phyloP scores from a whole-genome alignment of 495 filamentous ascomycete genomes.

The Talaromyces nanjingensis region DNA sequence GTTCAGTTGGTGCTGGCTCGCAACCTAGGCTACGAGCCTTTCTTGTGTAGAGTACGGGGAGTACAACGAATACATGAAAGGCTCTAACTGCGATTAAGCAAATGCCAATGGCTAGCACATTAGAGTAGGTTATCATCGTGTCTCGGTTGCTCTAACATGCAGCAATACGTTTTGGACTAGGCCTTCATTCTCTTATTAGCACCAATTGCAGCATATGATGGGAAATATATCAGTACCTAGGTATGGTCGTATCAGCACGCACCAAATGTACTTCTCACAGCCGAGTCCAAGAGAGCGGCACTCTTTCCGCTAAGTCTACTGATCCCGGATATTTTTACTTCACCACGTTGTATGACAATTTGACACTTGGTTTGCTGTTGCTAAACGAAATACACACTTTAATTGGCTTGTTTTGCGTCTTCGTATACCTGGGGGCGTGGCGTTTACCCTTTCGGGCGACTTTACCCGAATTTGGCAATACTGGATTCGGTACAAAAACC shows the following conservation, averaged over 20 bases:
- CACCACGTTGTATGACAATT: too few relatives aligned
- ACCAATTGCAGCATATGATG: not conserved
- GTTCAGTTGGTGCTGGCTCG: slow-evolving; percentile 7
- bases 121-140: not conserved
- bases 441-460: not conserved
- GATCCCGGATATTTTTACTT: too few relatives aligned
- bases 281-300: too few relatives aligned
- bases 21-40: slow-evolving; percentile 26
- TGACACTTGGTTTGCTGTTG: too few relatives aligned
- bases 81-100: not conserved
- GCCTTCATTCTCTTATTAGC: not conserved
- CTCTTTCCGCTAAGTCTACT: too few relatives aligned
- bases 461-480: not conserved
- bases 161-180: not conserved
- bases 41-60: not conserved
- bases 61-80: not conserved
- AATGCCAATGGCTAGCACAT: not conserved
- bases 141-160: not conserved
- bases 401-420: not conserved
- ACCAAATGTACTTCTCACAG: too few relatives aligned
- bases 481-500: not conserved
- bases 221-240: not conserved
- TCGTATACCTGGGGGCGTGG: too few relatives aligned
- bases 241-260: too few relatives aligned
- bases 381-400: not conserved